These are phyloP conservation scores for Plasmodium chabaudi DNA, from an alignment of 169 alveolate genomes.

Conservation along the genomic window DNA sequence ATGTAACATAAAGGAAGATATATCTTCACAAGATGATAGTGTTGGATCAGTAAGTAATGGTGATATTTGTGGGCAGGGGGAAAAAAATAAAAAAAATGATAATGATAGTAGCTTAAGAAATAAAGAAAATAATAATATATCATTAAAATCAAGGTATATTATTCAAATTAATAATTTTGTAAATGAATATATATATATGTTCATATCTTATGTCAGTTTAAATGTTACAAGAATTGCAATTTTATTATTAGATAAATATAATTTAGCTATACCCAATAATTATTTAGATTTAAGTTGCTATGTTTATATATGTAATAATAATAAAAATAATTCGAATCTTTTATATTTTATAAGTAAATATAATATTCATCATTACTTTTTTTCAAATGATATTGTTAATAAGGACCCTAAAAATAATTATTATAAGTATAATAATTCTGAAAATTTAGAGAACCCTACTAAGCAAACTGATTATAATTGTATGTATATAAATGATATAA, in stretches of 20 bases:
- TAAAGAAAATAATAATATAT: not conserved
- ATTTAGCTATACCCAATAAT: conserved; percentile 26
- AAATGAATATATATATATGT: conserved; percentile 47
- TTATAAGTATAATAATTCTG: conserved; percentile 36
- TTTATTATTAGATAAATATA: conserved; percentile 42
- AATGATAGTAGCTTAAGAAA: not conserved
- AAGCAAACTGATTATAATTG: conserved; percentile 22
- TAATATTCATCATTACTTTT: conserved; percentile 27
- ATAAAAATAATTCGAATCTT: conserved; percentile 23
- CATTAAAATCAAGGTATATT: not conserved
- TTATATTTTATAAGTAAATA: conserved; percentile 34
- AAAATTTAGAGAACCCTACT: not conserved
- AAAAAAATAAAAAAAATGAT: not conserved
- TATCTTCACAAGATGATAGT: not conserved
- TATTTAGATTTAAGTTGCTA: conserved; percentile 55
- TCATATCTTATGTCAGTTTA: conserved; percentile 23
- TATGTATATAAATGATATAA: conserved; percentile 22
- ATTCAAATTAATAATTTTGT: conserved; percentile 29
- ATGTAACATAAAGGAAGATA: not conserved
- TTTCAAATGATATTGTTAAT: conserved; percentile 32
- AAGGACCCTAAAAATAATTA: conserved; percentile 42
- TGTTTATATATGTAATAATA: conserved; percentile 42
- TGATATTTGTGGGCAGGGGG: not conserved
- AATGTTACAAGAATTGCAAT: conserved; percentile 47
- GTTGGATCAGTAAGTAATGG: not conserved